Evolutionary conservation across 2,329 filamentous ascomycete species (phyloP), one percentile per base, ranked within the genome.

Genomic region (Colletotrichum shisoi): DNA sequence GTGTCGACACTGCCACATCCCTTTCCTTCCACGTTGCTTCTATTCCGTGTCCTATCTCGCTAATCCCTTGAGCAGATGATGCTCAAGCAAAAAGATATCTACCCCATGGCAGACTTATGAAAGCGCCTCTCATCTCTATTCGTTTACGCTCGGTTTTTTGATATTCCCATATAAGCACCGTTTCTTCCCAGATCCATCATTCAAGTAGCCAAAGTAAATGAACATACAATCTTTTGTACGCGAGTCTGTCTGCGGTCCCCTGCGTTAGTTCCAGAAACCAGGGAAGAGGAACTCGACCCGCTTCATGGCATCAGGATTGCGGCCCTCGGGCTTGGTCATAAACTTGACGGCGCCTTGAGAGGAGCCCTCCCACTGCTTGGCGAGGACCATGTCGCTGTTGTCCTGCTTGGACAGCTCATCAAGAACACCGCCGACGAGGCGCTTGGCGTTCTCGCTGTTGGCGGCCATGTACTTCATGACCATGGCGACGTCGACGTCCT

Each of bases 401-500:
- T 94, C 91, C 67, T 91, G 85, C 76, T 91, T 89, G 73, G 87
- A 89, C 73, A 98, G 83, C 79, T 93, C 90, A 78, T 98, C 92
- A 62, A 99, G 83, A 51, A 98, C 93, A 39, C 91, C 92, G 42
- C 88, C 92, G 40, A 99, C 89, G 63, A 98, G 89, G 58, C 89
- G 84, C 77, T 90, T 90, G 40, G 95, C 95, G 75, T 98, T 99
- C 75, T 90, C 85, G 59, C 91, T 85, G 79, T 99, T 99, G 71
- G 93, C 91, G 76, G 91, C 90, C 95, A 99, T 99, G 80, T 96
- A 92, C 69, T 88, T 91, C 89, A 97, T 92, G 63, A 99, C 95
- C 91, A 98, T 96, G 79, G 94, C 92, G 24, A 99, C 95, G 69
- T 93, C 94, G 70, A 99, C 95, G 71, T 91, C 92, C 65, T 88